These are phyloP conservation scores for Meripilus lineatus DNA, from an alignment of 1,284 basidiomycete genomes.

Conservation along the genomic window DNA sequence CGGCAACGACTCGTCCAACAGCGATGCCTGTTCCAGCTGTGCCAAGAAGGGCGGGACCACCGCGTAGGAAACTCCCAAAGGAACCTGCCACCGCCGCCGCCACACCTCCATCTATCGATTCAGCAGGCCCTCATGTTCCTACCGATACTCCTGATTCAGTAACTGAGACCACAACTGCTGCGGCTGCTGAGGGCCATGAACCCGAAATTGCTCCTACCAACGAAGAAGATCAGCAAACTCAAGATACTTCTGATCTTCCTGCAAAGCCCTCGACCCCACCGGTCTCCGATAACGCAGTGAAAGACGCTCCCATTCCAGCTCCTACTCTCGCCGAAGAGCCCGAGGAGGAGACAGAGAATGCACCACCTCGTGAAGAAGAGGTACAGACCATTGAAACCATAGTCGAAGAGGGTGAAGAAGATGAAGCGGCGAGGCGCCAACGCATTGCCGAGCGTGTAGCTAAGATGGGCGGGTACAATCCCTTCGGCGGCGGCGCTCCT, in stretches of 20 bases:
- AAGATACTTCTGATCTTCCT: not conserved
- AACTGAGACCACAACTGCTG: not conserved
- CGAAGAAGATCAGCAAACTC: not conserved
- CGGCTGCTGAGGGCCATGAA: not conserved
- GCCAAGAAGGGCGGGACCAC: conserved; percentile 64
- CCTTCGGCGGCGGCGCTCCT: conserved; percentile 41
- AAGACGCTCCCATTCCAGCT: not conserved
- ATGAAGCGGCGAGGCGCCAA: conserved; percentile 46
- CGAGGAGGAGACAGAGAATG: conserved; percentile 2
- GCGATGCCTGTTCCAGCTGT: conserved; percentile 73
- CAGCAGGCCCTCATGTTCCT: conserved; percentile 18
- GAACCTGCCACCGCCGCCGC: conserved; percentile 23
- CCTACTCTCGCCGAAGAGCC: conserved; percentile 7
- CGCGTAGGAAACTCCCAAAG: conserved; percentile 56
- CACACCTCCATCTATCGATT: conserved; percentile 16
- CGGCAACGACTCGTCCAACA: conserved; percentile 32
- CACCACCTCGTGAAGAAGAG: not conserved
- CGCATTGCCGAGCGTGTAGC: conserved; percentile 59
- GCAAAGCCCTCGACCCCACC: too few species aligned
- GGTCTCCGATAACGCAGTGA: not conserved
- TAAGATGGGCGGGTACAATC: conserved; percentile 64
- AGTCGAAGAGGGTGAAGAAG: conserved; percentile 36
- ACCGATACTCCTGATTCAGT: conserved; percentile 9
- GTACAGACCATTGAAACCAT: not conserved
- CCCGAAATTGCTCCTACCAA: not conserved